Evolutionary conservation across 495 filamentous ascomycete genomes (phyloP).

Genomic region (Neurospora sp.): DNA sequence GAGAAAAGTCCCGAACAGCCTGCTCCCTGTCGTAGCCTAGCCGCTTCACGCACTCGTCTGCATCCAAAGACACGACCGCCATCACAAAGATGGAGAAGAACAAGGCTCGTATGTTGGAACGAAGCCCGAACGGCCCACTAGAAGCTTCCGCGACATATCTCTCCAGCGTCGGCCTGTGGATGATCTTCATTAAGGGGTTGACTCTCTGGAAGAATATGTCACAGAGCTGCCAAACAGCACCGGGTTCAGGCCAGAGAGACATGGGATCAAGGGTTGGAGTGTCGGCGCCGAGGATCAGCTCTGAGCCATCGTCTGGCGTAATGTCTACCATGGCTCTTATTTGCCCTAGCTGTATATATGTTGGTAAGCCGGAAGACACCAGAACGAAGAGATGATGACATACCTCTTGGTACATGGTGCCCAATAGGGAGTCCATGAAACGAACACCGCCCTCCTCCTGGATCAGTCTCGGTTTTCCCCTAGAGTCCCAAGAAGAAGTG

Average conservation of each 20-base stretch:
- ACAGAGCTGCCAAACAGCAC: constrained; percentile 62
- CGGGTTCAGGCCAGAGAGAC: constrained; percentile 49
- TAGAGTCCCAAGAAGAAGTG: constrained; percentile 18
- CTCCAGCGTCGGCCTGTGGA: constrained; percentile 56
- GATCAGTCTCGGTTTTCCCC: constrained; percentile 28
- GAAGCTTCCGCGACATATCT: constrained; percentile 38
- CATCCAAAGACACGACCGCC: constrained; percentile 33
- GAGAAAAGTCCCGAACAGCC: constrained; percentile 29
- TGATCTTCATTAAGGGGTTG: constrained; percentile 60
- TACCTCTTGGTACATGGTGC: constrained; percentile 34
- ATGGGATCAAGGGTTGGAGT: constrained; percentile 19
- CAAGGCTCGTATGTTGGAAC: constrained; percentile 41
- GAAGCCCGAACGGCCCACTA: constrained; percentile 26
- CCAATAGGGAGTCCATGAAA: constrained; percentile 37
- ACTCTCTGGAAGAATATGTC: constrained; percentile 58
- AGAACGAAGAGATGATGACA: constrained; percentile 2
- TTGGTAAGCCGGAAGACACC: not conserved
- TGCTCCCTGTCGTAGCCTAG: constrained; percentile 36
- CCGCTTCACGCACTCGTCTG: constrained; percentile 39
- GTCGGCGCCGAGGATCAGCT: constrained; percentile 25
- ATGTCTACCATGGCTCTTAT: constrained; percentile 38
- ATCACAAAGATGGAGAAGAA: constrained; percentile 46
- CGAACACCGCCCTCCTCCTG: constrained; percentile 34
- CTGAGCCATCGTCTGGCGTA: constrained; percentile 31
- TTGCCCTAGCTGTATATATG: constrained; percentile 25